A percentile compares a stretch with the other conserved stretches of the same genome.
Evolutionary conservation across 2,329 filamentous ascomycete species (phyloP).

Genomic region (Immersiporthe knoxdaviesiana): DNA sequence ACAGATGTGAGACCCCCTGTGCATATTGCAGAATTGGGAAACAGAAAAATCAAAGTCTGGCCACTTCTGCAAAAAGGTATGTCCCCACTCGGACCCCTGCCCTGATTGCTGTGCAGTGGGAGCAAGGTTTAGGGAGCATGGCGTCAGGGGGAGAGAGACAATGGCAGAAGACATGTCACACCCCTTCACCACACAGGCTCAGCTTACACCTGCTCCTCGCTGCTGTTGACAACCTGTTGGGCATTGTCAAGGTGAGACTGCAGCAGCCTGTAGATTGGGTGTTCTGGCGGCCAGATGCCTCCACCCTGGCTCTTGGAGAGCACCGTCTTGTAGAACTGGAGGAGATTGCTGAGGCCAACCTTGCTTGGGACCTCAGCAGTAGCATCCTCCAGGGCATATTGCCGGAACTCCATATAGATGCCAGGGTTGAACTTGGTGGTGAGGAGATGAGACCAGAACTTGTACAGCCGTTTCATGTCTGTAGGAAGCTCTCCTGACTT

Average conservation of each 20-base stretch:
- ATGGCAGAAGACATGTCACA: conserved; percentile 13
- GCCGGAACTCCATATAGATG: conserved; percentile 77
- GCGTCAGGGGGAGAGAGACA: neutral
- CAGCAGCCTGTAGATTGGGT: conserved; percentile 26
- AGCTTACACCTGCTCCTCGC: conserved; percentile 27
- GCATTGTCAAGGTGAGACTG: conserved; percentile 17
- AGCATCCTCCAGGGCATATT: conserved; percentile 67
- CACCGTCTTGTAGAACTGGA: conserved; percentile 62
- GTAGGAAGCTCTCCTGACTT: conserved; percentile 47
- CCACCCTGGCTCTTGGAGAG: conserved; percentile 32
- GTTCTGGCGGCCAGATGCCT: conserved; percentile 33
- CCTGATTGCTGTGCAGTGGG: neutral
- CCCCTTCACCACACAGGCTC: neutral
- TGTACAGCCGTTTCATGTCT: conserved; percentile 70
- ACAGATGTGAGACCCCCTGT: neutral
- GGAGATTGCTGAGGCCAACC: conserved; percentile 63
- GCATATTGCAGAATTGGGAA: neutral
- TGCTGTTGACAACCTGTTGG: conserved; percentile 30
- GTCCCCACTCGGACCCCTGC: neutral
- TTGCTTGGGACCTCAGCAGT: conserved; percentile 48
- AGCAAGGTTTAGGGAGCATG: neutral
- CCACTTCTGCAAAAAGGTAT: neutral
- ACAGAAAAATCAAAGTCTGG: neutral
- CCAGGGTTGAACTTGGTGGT: conserved; percentile 72
- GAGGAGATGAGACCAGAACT: conserved; percentile 76